phyloP scores from a whole-genome alignment of 768 basidiomycete species.

The Tricholoma sp. region DNA sequence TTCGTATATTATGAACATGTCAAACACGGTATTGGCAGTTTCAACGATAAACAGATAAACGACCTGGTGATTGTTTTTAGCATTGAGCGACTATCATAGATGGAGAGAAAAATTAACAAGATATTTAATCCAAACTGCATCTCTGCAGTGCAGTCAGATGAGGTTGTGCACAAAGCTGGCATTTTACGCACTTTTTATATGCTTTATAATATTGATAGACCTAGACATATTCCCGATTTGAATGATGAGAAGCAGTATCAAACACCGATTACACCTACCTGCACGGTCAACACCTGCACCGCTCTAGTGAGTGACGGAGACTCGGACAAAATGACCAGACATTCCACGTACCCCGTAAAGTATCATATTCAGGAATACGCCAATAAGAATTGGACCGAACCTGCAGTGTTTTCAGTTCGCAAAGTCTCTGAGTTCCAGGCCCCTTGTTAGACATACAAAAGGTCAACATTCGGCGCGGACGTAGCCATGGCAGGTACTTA shows the following conservation, averaged over 20 bases:
- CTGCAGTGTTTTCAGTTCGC: neutral
- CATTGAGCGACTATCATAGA: too few relatives aligned
- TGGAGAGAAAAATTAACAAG: conserved; percentile 19
- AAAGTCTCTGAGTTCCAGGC: neutral
- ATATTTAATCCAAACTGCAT: conserved; percentile 3
- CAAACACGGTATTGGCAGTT: conserved; percentile 29
- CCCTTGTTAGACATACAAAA: neutral
- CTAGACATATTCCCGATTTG: conserved; percentile 9
- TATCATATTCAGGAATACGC: conserved; percentile 9
- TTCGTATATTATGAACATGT: conserved; percentile 34
- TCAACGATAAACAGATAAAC: conserved; percentile 30
- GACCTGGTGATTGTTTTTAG: conserved; percentile 15
- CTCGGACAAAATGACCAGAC: neutral
- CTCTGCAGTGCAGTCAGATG: neutral
- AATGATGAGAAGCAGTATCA: neutral
- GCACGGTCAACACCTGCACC: conserved; percentile 8
- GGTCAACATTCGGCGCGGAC: neutral
- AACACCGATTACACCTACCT: conserved; percentile 2
- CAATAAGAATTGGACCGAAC: neutral
- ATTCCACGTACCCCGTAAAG: conserved; percentile 23
- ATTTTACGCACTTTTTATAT: conserved; percentile 23
- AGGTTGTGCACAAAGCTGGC: neutral
- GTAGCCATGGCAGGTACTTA: neutral
- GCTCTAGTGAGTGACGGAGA: neutral
- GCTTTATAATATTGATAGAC: conserved; percentile 29